Base-by-base conservation (phyloP, 192 early-diverging fungal species). In the Rhizophagus clarus region DNA sequence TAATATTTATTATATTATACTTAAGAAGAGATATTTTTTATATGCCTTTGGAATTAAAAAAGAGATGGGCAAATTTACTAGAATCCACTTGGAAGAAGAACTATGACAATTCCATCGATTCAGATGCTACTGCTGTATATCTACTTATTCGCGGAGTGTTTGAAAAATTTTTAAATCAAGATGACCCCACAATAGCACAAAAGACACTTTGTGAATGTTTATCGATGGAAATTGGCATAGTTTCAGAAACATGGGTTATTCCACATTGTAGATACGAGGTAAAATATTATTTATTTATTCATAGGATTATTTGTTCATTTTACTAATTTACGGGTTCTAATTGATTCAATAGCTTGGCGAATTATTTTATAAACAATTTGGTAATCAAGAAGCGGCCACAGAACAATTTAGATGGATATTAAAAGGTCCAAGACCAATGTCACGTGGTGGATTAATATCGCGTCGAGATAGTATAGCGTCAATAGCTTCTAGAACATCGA, bases 401-500 rank as follows among this genome's bases (percentile, higher is more conserved):
- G 85, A 86, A 74, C 85, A 86, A 72, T 86, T 86, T 34, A 75
- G 82, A 42, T 86, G 85, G 85, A 72, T 86, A 49, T 64, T 86
- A 60, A 86, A 86, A 66, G 85, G 85, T 14, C 82, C 82, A 11
- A 76, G 82, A 32, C 83, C 83, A 14, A 56, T 45, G 56, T 79
- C 67, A 47, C 63, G 77, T 26, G 60, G 42, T 70, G 45, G 31
- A 31, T 11, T 51, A 70, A 49, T 69, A 22, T 3, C 79, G 47
- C 81, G 82, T 32, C 26, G 77, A 29, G 49, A 72, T 11, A 68
- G 69, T n/a, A 76, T 78, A 34, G 24, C 26, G 28, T 70, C 77
- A 51, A 20, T 67, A 11, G 26, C 77, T 17, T 8, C 81, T 28
- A 60, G 29, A 45, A 29, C 74, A 28, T 60, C 67, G 28, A 29